Percentiles rank a stretch among this genome's conserved stretches.
phyloP scores from a whole-genome alignment of 2,329 filamentous ascomycete species.

The Rachicladosporium sp. region DNA sequence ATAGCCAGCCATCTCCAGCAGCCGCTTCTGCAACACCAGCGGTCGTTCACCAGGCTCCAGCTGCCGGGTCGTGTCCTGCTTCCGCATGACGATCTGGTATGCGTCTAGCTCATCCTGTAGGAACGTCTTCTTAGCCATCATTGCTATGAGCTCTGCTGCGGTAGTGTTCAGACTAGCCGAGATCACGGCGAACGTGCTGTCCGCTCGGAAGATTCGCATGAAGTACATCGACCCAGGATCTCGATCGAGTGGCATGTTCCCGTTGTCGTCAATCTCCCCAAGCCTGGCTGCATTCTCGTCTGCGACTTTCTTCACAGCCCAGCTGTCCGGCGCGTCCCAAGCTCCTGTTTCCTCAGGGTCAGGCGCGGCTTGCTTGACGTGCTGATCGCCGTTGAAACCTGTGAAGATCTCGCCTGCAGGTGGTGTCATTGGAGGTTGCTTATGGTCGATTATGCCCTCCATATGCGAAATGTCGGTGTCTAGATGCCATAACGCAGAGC shows the following conservation, averaged over 20 bases:
- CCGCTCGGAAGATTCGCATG: constrained; percentile 86
- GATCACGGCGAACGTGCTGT: constrained; percentile 88
- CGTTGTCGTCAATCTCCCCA: constrained; percentile 56
- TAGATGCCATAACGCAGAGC: constrained; percentile 53
- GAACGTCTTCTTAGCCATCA: constrained; percentile 88
- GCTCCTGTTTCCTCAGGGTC: constrained; percentile 33
- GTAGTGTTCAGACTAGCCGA: constrained; percentile 74
- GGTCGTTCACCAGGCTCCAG: constrained; percentile 69
- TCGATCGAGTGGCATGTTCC: constrained; percentile 51
- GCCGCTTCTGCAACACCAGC: constrained; percentile 77
- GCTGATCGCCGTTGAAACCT: constrained; percentile 36
- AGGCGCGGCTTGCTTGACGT: constrained; percentile 8
- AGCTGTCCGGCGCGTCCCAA: constrained; percentile 94
- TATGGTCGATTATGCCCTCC: constrained; percentile 67
- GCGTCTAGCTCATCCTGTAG: constrained; percentile 82
- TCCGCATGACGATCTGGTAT: constrained; percentile 90
- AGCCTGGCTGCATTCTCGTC: constrained; percentile 50
- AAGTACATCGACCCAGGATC: constrained; percentile 71
- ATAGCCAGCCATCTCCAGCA: constrained; percentile 87
- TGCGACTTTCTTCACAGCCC: constrained; percentile 68
- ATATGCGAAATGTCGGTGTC: constrained; percentile 85
- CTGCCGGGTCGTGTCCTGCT: constrained; percentile 78
- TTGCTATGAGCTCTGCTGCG: constrained; percentile 75
- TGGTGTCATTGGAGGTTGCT: constrained; percentile 56
- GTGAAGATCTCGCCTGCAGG: constrained; percentile 37